Evolutionary conservation across 2,329 filamentous ascomycete species (phyloP).

Genomic region (Aspergillus sp.): DNA sequence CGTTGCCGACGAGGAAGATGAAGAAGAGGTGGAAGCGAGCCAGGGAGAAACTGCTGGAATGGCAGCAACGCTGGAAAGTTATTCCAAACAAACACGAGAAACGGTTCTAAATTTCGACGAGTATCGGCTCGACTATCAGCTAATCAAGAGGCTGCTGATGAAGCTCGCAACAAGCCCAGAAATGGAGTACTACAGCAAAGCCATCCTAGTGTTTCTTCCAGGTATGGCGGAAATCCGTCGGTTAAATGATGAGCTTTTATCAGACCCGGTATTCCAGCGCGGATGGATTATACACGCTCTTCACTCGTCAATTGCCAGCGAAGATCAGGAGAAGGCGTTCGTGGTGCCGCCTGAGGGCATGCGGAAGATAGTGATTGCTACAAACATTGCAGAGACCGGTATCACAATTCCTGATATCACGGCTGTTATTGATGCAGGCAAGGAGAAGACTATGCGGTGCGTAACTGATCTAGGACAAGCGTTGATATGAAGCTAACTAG

Average conservation of each 20-base stretch:
- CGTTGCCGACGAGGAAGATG: constrained; percentile 45
- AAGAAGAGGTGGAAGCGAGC: constrained; percentile 48
- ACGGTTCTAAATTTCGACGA: constrained; percentile 80
- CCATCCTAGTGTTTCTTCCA: constrained; percentile 90
- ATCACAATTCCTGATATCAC: constrained; percentile 98
- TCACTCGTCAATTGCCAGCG: constrained; percentile 91
- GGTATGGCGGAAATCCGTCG: constrained; percentile 90
- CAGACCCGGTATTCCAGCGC: constrained; percentile 71
- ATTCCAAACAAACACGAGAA: constrained; percentile 73
- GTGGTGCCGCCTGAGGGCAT: constrained; percentile 75
- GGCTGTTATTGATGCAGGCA: constrained; percentile 93
- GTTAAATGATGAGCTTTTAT: constrained; percentile 79
- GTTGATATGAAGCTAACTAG: neutral
- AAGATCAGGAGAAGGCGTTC: constrained; percentile 95
- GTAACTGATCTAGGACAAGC: neutral
- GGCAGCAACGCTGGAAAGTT: constrained; percentile 66
- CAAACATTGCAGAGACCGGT: constrained; percentile 95
- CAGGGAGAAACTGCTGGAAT: constrained; percentile 56
- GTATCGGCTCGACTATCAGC: constrained; percentile 84
- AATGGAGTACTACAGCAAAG: constrained; percentile 75
- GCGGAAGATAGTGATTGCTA: constrained; percentile 92
- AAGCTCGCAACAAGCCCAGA: constrained; percentile 69
- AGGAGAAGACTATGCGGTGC: constrained; percentile 85
- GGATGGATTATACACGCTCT: constrained; percentile 86
- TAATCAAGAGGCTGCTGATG: constrained; percentile 77